phyloP scores from a whole-genome alignment of 2,329 filamentous ascomycete species.

The Xylariaceae sp. region DNA sequence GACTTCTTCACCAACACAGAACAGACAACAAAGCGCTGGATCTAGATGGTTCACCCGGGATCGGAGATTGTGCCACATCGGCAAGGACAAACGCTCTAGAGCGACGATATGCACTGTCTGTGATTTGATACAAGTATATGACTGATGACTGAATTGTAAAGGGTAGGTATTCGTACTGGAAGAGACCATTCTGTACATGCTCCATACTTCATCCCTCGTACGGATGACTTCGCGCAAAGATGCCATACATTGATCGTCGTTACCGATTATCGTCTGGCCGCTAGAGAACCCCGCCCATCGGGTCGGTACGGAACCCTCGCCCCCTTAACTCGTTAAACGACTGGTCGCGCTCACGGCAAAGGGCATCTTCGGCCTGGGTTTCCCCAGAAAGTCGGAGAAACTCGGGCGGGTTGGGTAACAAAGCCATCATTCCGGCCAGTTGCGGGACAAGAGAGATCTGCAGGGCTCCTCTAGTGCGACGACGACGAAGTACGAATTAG shows the following conservation, averaged over 20 bases:
- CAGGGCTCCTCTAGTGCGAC: neutral
- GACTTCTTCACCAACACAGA: too few species aligned
- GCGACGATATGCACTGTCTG: neutral
- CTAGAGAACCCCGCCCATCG: constrained; percentile 8
- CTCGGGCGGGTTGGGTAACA: constrained; percentile 12
- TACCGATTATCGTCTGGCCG: neutral
- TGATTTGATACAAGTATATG: too few species aligned
- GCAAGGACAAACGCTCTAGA: neutral
- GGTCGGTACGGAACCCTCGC: constrained; percentile 5
- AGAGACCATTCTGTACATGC: neutral
- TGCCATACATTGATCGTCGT: neutral
- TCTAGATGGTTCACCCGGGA: neutral
- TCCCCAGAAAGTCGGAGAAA: constrained; percentile 22
- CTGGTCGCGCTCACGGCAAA: neutral
- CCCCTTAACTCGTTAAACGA: neutral
- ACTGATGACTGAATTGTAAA: too few species aligned
- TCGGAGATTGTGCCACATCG: neutral
- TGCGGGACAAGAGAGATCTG: constrained; percentile 8
- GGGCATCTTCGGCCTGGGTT: neutral
- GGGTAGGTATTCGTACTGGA: too few species aligned
- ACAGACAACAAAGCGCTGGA: neutral
- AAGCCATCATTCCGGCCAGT: constrained; percentile 8
- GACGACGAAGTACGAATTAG: neutral
- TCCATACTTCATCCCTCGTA: neutral
- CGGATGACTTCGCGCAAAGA: neutral